A percentile compares a stretch with the other conserved stretches of the same genome.
These are phyloP conservation scores for Termitomyces sp. DNA, from an alignment of 768 basidiomycete species.

Conservation along the genomic window DNA sequence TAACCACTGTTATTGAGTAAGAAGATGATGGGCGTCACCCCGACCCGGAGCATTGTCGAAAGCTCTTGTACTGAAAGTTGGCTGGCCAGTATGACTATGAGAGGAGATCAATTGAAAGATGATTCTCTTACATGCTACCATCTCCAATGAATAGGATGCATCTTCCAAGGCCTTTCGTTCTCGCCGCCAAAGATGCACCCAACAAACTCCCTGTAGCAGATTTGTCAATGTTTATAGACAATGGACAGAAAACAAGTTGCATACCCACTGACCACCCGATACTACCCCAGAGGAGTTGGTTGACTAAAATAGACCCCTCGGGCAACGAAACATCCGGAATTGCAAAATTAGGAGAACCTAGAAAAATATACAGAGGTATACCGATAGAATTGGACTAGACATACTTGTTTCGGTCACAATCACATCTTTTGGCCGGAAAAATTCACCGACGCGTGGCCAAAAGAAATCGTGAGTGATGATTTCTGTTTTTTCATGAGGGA, in stretches of 20 bases:
- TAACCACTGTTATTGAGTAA: conserved; percentile 81
- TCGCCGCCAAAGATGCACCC: conserved; percentile 79
- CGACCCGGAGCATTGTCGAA: conserved; percentile 75
- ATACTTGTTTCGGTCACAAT: conserved; percentile 85
- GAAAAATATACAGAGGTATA: not conserved
- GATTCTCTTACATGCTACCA: conserved; percentile 63
- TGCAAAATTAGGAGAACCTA: conserved; percentile 51
- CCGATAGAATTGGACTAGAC: not conserved
- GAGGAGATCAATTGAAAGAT: not conserved
- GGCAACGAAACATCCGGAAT: conserved; percentile 80
- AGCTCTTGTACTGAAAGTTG: conserved; percentile 82
- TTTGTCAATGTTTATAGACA: not conserved
- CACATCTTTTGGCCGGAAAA: conserved; percentile 74
- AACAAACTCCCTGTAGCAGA: conserved; percentile 50
- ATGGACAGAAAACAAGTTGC: conserved; percentile 4
- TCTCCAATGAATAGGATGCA: conserved; percentile 86
- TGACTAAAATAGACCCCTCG: conserved; percentile 55
- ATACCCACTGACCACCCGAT: conserved; percentile 87
- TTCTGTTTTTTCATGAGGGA: conserved; percentile 47
- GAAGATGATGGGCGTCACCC: conserved; percentile 80
- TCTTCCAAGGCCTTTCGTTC: conserved; percentile 56
- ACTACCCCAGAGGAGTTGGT: conserved; percentile 86
- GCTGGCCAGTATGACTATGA: conserved; percentile 26
- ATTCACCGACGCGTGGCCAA: conserved; percentile 75
- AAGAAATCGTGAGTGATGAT: conserved; percentile 75